These are phyloP conservation scores for Buddleja alternifolia DNA, from an alignment of 257 asterid species.

Conservation along the genomic window DNA sequence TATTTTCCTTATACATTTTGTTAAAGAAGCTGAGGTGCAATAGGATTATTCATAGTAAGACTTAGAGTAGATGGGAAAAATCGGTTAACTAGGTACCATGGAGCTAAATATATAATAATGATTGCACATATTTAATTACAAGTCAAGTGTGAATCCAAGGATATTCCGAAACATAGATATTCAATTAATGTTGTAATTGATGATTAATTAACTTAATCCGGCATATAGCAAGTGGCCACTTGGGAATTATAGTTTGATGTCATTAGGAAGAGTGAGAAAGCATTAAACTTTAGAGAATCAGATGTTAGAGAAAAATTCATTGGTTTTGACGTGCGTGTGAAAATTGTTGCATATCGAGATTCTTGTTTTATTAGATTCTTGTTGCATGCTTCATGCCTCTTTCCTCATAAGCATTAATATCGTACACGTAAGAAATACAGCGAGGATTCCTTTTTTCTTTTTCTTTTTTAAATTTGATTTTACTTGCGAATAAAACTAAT, in stretches of 20 bases:
- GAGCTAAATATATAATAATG: background rate
- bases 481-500: no score
- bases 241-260: background rate
- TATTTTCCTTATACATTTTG: background rate
- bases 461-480: no score
- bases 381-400: conserved; percentile 33
- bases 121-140: conserved; percentile 1
- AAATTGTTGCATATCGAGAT: background rate
- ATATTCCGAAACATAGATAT: conserved; percentile 26
- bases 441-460: no score
- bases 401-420: background rate
- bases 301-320: background rate
- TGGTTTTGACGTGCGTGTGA: conserved; percentile 16
- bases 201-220: background rate
- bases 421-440: no score
- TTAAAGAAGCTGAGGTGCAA: background rate
- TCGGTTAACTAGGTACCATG: background rate
- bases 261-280: conserved; percentile 41
- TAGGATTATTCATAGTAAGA: background rate
- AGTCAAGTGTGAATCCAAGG: conserved; percentile 42
- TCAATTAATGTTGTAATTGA: no score
- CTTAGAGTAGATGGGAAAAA: background rate
- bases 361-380: conserved; percentile 21
- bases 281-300: conserved; percentile 38
- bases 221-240: background rate